phyloP scores from a whole-genome alignment of 306 rosid species.

The Glycine soja region DNA sequence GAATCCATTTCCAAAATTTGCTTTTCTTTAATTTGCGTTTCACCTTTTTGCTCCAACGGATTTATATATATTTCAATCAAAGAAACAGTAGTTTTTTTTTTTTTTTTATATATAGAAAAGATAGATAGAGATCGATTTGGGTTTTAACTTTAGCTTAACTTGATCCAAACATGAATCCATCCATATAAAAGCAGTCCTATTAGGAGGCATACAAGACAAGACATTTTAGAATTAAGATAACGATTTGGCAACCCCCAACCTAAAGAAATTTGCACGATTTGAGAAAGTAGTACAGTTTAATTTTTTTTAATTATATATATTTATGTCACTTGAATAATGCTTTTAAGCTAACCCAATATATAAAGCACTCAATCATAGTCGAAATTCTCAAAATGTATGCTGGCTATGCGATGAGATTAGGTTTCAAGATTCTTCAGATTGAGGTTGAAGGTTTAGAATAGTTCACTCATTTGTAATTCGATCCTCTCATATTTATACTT shows the following conservation, averaged over 20 bases:
- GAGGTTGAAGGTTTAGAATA: conserved; percentile 25
- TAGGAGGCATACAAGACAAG: conserved; percentile 50
- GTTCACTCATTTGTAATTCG: conserved; percentile 16
- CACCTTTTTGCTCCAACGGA: conserved; percentile 28
- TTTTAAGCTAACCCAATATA: conserved; percentile 44
- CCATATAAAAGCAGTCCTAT: conserved; percentile 40
- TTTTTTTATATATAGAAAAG: not conserved
- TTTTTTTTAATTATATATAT: not conserved
- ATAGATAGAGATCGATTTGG: not conserved
- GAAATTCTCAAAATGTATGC: conserved; percentile 8
- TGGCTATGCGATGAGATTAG: conserved; percentile 24
- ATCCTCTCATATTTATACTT: conserved; percentile 14
- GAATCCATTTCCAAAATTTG: conserved; percentile 12
- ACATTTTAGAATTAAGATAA: conserved; percentile 44
- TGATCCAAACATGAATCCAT: conserved; percentile 35
- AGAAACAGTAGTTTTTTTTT: not conserved
- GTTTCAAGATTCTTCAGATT: conserved; percentile 26
- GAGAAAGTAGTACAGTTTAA: not conserved
- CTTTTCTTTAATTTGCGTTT: conserved; percentile 25
- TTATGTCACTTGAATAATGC: conserved; percentile 43
- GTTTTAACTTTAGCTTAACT: conserved; percentile 46
- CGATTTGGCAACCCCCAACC: conserved; percentile 53
- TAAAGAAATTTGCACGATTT: conserved; percentile 32
- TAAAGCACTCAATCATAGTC: conserved; percentile 37
- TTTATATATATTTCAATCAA: conserved; percentile 6